Conservation (phyloP, 306 rosid species). For the Begonia loranthoides region DNA sequence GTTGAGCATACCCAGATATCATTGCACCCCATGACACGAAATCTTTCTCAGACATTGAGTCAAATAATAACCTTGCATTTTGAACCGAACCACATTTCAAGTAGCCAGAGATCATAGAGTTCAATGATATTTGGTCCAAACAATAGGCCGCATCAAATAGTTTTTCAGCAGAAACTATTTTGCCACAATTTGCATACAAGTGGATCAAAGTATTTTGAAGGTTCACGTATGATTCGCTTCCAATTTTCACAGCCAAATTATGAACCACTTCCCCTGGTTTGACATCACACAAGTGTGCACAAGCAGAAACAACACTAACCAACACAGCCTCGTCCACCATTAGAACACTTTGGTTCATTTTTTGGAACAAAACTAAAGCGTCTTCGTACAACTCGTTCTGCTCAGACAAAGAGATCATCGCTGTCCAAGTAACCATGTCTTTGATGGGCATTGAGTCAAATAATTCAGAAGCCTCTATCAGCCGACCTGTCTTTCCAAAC, state of each 20-base stretch:
- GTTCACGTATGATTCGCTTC: constrained; percentile 49
- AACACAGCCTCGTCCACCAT: constrained; percentile 69
- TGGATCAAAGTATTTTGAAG: constrained; percentile 66
- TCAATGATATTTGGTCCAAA: constrained; percentile 66
- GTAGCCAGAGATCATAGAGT: constrained; percentile 77
- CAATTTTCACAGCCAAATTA: constrained; percentile 43
- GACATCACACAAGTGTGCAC: constrained; percentile 23
- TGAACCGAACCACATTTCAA: constrained; percentile 43
- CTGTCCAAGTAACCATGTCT: constrained; percentile 78
- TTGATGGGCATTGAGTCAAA: constrained; percentile 30
- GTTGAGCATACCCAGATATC: constrained; percentile 68
- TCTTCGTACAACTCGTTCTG: constrained; percentile 49
- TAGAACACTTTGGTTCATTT: constrained; percentile 33
- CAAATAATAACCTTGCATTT: constrained; percentile 41
- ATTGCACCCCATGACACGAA: constrained; percentile 75
- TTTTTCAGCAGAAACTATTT: constrained; percentile 33
- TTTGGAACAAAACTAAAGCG: constrained; percentile 39
- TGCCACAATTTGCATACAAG: constrained; percentile 50
- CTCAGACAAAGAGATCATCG: constrained; percentile 58
- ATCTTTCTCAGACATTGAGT: constrained; percentile 60
- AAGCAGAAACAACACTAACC: constrained; percentile 47
- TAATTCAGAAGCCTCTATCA: constrained; percentile 26
- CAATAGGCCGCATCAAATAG: constrained; percentile 37
- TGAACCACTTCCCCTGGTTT: constrained; percentile 42
- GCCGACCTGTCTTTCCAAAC: constrained; percentile 37